Evolutionary conservation across 148 eudicot species (phyloP).

Genomic region (Cornus florida): DNA sequence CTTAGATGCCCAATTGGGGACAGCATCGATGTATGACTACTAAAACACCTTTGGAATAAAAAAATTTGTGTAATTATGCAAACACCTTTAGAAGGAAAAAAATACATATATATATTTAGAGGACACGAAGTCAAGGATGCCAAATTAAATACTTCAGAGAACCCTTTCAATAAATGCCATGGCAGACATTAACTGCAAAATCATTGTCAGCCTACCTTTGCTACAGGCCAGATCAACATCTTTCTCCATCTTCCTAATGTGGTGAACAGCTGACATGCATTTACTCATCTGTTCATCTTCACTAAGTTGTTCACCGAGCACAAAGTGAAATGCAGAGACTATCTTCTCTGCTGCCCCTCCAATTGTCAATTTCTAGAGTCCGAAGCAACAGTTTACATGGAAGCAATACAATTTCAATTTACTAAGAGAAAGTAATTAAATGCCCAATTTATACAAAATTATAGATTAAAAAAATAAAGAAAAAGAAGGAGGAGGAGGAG

Average conservation of each 20-base stretch:
- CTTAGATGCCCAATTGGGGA: slow-evolving; percentile 15
- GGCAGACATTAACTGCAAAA: not conserved
- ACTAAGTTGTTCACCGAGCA: slow-evolving; percentile 55
- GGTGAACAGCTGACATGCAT: slow-evolving; percentile 81
- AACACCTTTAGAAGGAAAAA: too few species aligned
- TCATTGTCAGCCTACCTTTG: slow-evolving; percentile 46
- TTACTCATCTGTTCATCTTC: slow-evolving; percentile 75
- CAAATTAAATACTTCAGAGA: not conserved
- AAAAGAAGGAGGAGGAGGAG: too few species aligned
- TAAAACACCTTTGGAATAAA: not conserved
- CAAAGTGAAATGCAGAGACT: slow-evolving; percentile 80
- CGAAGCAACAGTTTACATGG: slow-evolving; percentile 5
- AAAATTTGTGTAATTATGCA: not conserved
- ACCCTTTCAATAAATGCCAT: not conserved
- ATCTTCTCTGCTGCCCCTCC: slow-evolving; percentile 88
- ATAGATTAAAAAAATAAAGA: too few species aligned
- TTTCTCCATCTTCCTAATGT: slow-evolving; percentile 80
- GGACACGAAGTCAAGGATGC: not conserved
- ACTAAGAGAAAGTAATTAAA: not conserved
- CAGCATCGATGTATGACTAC: not conserved
- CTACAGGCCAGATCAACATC: slow-evolving; percentile 75
- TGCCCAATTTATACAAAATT: not conserved
- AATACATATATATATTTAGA: too few species aligned
- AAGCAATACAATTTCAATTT: not conserved
- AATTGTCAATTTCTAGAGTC: slow-evolving; percentile 70